These are phyloP conservation scores for Mycena chlorophos DNA, from an alignment of 768 basidiomycete genomes.

Conservation along the genomic window DNA sequence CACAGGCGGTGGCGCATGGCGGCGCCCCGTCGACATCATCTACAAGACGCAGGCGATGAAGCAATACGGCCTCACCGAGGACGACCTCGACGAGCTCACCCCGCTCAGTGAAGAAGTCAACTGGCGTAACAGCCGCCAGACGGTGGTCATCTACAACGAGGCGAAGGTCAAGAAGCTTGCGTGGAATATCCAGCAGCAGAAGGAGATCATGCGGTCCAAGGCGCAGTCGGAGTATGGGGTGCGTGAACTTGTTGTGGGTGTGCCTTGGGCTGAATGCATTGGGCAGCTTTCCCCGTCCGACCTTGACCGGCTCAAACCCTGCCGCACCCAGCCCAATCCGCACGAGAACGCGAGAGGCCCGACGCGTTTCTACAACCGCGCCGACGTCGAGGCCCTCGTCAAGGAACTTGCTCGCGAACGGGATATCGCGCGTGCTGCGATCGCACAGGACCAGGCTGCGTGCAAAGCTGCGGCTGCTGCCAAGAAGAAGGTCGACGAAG, in stretches of 20 bases:
- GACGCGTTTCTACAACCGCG: neutral
- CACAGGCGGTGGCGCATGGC: neutral
- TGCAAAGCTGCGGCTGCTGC: neutral
- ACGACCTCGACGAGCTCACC: neutral
- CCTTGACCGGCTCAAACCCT: neutral
- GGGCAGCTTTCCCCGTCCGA: neutral
- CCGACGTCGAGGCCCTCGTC: neutral
- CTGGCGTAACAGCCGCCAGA: neutral
- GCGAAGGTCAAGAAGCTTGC: neutral
- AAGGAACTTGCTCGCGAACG: neutral
- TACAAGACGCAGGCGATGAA: conserved; percentile 1
- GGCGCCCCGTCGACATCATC: neutral
- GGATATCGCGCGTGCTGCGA: neutral
- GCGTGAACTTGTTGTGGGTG: neutral
- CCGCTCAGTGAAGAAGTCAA: neutral
- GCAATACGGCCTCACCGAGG: neutral
- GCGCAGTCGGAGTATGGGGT: neutral
- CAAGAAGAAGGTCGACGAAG: neutral
- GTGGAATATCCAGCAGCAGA: neutral
- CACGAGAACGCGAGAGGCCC: neutral
- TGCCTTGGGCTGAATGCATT: neutral
- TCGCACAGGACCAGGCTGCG: neutral
- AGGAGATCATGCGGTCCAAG: neutral
- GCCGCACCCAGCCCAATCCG: neutral
- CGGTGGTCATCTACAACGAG: neutral